Base-by-base conservation (phyloP, 192 early-diverging fungal species). In the Linderina pennispora region DNA sequence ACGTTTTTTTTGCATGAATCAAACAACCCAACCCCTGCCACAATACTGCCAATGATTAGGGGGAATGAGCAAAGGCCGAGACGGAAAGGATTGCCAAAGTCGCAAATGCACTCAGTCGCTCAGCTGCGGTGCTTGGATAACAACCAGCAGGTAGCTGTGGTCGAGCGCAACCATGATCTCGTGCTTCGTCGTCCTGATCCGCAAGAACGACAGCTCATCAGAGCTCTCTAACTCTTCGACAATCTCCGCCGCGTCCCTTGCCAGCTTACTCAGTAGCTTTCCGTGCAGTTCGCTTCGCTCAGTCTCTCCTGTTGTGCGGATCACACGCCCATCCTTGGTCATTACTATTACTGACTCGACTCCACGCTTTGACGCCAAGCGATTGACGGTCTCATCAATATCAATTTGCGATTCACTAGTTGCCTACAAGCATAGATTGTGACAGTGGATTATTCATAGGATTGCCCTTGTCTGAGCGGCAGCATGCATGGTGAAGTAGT, bases 91-190 rank as follows among this genome's bases (percentile, higher is more conserved):
- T n/a, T n/a, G n/a, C n/a, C n/a, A n/a, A n/a, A n/a, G n/a, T n/a
- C n/a, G n/a, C n/a, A n/a, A n/a, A n/a, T n/a, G n/a, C n/a, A n/a
- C n/a, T n/a, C n/a, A n/a, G n/a, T n/a, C n/a, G n/a, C n/a, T n/a
- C n/a, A n/a, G 53, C 26, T 71, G 67, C 22, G 67, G 67, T 13
- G 60, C 55, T 36, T 71, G 67, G 9, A 71, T 52, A 14, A 71
- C 61, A 14, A 71, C 61, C 32, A 71, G 52, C 37, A 71, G 45
- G 32, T 71, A 71, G 25, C 47, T 53, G 42, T 58, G 67, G 26
- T 71, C 89, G 42, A 92, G 90, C 8, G 89, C 88, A 13, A 98
- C 80, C 90, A 98, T 94, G 37, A 98, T 88, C 58, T 98, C 94
- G 63, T 96, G 89, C 53, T 91, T 91, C 69, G 89, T 94, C 18